A percentile compares a stretch with the other conserved stretches of the same genome.
These are phyloP conservation scores for Cytospora schulzeri DNA, from an alignment of 2,329 filamentous ascomycete genomes.

Conservation along the genomic window DNA sequence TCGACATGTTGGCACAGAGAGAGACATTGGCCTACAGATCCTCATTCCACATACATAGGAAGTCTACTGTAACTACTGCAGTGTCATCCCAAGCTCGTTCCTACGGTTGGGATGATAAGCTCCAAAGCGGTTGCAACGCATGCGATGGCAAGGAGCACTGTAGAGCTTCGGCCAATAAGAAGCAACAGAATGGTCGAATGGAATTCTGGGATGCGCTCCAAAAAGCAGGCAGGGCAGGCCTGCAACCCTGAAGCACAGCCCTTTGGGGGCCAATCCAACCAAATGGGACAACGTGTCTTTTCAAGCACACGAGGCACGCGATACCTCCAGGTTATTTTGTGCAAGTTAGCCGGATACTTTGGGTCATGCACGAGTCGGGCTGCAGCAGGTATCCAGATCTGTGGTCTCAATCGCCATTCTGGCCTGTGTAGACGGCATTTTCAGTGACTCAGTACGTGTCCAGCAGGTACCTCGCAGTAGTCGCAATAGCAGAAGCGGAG, in stretches of 20 bases:
- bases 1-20: background rate
- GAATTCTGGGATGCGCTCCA: background rate
- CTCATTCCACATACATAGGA: background rate
- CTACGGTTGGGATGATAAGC: conserved; percentile 17
- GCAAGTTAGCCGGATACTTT: conserved; percentile 5
- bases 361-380: conserved; percentile 3
- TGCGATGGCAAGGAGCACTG: conserved; percentile 24
- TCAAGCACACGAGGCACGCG: conserved; percentile 18
- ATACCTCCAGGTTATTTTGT: conserved; percentile 14
- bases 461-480: conserved; percentile 13
- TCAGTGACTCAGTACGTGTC: conserved; percentile 9
- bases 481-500: conserved; percentile 7
- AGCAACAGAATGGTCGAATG: background rate
- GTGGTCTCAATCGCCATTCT: conserved; percentile 10
- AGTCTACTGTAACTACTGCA: background rate
- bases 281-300: conserved; percentile 24
- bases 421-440: background rate
- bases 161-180: conserved; percentile 22
- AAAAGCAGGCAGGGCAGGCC: too few relatives aligned
- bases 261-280: conserved; percentile 6
- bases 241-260: conserved; percentile 1
- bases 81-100: conserved; percentile 17
- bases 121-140: conserved; percentile 21
- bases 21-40: background rate
- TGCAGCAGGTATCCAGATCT: background rate